Base-by-base conservation (phyloP, 2,329 filamentous ascomycete genomes). In the Cordyceps javanica region DNA sequence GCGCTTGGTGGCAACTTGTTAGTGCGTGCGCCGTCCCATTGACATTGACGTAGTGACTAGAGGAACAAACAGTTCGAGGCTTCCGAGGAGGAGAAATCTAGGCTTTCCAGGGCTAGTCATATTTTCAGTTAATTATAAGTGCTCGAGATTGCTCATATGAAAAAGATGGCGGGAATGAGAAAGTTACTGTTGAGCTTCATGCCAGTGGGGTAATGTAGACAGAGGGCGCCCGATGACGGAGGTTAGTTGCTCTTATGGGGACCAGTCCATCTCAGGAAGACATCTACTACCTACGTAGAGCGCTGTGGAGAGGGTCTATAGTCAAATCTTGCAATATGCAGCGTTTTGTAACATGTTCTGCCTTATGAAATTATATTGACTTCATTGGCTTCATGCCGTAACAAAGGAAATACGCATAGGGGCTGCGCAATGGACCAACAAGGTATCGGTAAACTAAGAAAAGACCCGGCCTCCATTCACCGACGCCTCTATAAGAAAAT, bases 1-100 rank as follows among this genome's bases (percentile, higher is more conserved):
- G 89, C 89, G 67, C 86, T n/a, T 89, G 68, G 10, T 36, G 36
- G n/a, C 25, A 9, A 44, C 4, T 49, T 49, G 57, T 57, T 46
- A 54, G 53, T 54, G 19, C n/a, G n/a, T n/a, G 25, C 14, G 16
- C 30, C 11, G 39, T 42, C 39, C 39, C 34, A 38, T 38, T 25
- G 13, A 5, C n/a, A 21, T 38, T 48, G 14, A 13, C 10, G 30
- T 6, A n/a, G 34, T 21, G 21, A 30, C 21, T 7, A 2, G 39
- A 11, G 41, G 5, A 14, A 66, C 72, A 60, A 63, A 76, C 75
- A 72, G 72, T 44, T 72, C 68, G 55, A 75, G 72, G 36, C 66
- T 64, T 49, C 73, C 74, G 19, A 77, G 65, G 28, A 72, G 66
- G 21, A 77, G 65, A n/a, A 77, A 69, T 62, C 72, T 75, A 19